A percentile compares a stretch with the other conserved stretches of the same genome.
Evolutionary conservation across 805 yeast genomes (phyloP).

Genomic region (Myxozyma vanderwaltii): DNA sequence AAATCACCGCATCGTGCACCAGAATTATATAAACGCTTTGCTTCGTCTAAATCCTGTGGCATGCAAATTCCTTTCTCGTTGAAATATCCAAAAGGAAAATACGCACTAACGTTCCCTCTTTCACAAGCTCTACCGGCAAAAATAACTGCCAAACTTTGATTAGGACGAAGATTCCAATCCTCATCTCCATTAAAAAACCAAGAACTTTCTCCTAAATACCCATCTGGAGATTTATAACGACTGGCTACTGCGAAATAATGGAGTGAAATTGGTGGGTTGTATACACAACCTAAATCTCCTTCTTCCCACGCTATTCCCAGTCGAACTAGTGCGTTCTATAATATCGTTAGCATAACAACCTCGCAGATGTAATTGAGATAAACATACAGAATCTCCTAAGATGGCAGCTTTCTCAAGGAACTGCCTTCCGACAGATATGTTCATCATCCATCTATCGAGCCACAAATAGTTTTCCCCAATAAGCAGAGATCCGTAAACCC

Average conservation of each 20-base stretch:
- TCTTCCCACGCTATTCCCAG: conserved; percentile 34
- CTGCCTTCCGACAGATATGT: conserved; percentile 14
- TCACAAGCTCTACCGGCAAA: conserved; percentile 66
- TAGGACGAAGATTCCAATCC: conserved; percentile 53
- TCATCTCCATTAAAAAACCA: conserved; percentile 78
- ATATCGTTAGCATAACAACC: background rate
- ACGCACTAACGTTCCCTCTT: conserved; percentile 59
- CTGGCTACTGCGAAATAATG: conserved; percentile 35
- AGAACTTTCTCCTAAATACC: conserved; percentile 43
- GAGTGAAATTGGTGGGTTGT: conserved; percentile 32
- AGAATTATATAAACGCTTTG: background rate
- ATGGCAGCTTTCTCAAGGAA: conserved; percentile 42
- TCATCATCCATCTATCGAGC: background rate
- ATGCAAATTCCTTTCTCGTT: conserved; percentile 55
- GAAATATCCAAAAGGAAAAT: conserved; percentile 69
- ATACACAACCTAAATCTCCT: conserved; percentile 21
- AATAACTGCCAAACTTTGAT: conserved; percentile 64
- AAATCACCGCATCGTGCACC: conserved; percentile 4
- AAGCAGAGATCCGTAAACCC: conserved; percentile 43
- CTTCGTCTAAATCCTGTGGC: conserved; percentile 4
- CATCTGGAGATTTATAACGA: conserved; percentile 43
- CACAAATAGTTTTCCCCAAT: conserved; percentile 40
- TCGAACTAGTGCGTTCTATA: conserved; percentile 31
- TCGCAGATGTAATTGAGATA: background rate
- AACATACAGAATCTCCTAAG: conserved; percentile 41